phyloP scores from a whole-genome alignment of 78 protist genomes.

The Andalucia godoyi region DNA sequence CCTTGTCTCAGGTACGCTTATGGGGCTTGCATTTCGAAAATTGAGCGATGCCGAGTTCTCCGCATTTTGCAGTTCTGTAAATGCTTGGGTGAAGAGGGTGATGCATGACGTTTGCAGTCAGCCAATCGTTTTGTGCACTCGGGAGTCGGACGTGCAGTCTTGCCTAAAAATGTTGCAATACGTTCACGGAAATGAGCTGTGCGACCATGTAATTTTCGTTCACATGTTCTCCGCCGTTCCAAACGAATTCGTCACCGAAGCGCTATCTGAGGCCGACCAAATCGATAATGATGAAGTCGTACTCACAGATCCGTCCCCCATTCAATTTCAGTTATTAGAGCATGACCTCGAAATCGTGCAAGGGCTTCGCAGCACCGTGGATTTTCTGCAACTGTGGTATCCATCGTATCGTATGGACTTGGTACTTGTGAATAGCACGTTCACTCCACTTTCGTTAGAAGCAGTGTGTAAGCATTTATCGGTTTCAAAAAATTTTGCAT shows the following conservation, averaged over 20 bases:
- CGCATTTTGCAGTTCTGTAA: too few species aligned
- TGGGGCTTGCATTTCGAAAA: neutral
- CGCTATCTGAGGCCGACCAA: too few species aligned
- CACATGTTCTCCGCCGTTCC: conserved; percentile 58
- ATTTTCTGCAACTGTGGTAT: neutral
- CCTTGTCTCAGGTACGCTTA: neutral
- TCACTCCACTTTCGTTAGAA: conserved; percentile 1
- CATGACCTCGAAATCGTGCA: neutral
- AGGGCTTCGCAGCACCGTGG: too few species aligned
- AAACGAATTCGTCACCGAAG: conserved; percentile 64
- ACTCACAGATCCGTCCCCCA: too few species aligned
- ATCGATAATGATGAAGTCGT: conserved; percentile 49
- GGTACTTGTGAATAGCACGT: conserved; percentile 5
- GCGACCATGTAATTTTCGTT: conserved; percentile 33
- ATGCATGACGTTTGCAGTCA: conserved; percentile 9
- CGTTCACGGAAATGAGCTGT: too few species aligned
- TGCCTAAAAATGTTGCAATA: too few species aligned
- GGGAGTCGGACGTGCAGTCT: too few species aligned
- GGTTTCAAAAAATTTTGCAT: conserved; percentile 5
- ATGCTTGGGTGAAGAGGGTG: too few species aligned
- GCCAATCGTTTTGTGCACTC: conserved; percentile 64
- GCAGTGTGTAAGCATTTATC: neutral
- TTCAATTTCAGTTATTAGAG: conserved; percentile 49
- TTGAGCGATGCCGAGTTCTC: too few species aligned
- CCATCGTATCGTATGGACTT: conserved; percentile 24